Evolutionary conservation across 805 yeast genomes (phyloP).

Genomic region (Saccharomycopsis sp.): DNA sequence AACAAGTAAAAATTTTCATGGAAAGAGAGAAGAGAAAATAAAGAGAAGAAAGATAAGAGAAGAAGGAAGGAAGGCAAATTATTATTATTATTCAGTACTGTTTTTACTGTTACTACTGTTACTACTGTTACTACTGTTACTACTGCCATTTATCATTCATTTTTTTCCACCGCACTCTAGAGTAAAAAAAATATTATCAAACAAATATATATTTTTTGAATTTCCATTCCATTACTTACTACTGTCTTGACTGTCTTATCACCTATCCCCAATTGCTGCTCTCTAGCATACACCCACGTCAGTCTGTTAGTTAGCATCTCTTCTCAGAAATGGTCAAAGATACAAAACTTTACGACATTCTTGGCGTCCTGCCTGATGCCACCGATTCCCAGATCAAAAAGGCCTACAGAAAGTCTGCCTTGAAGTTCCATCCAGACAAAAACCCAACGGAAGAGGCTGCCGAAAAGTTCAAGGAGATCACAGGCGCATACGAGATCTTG

Average conservation of each 20-base stretch:
- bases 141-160: too few species aligned
- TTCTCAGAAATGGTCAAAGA: slow-evolving; percentile 77
- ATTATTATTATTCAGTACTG: too few species aligned
- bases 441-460: slow-evolving; percentile 84
- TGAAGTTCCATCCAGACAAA: slow-evolving; percentile 79
- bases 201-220: background rate
- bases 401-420: slow-evolving; percentile 74
- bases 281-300: too few species aligned
- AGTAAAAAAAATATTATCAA: background rate
- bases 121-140: too few species aligned
- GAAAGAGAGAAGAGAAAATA: too few species aligned
- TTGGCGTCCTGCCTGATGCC: slow-evolving; percentile 66
- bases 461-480: slow-evolving; percentile 87
- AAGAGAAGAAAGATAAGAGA: too few species aligned
- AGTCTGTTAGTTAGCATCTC: too few species aligned
- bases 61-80: too few species aligned
- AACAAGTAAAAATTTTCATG: too few species aligned
- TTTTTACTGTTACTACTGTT: too few species aligned
- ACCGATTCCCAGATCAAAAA: slow-evolving; percentile 65
- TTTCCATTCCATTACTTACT: background rate
- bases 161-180: too few species aligned
- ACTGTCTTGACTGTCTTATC: background rate
- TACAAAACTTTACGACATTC: slow-evolving; percentile 63
- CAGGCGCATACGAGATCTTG: slow-evolving; percentile 82
- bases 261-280: too few species aligned